Percentiles rank a stretch among this genome's conserved stretches.
These are phyloP conservation scores for Candida sanyaensis DNA, from an alignment of 1,139 yeast genomes.

Conservation along the genomic window DNA sequence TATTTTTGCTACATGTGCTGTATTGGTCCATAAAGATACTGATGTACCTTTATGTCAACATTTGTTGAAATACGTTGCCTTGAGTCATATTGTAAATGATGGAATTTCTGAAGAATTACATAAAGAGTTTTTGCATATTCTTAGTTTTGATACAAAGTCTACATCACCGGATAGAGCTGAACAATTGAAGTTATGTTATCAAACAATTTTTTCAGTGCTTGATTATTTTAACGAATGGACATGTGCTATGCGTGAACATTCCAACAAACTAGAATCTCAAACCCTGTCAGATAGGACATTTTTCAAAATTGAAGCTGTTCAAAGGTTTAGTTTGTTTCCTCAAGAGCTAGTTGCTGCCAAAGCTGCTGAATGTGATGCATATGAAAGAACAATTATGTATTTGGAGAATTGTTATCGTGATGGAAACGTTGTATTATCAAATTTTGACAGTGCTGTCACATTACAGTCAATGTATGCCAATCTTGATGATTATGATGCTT, in stretches of 20 bases:
- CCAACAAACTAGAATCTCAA: conserved; percentile 20
- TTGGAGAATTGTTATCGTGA: conserved; percentile 73
- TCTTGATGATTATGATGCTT: conserved; percentile 85
- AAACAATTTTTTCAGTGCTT: conserved; percentile 71
- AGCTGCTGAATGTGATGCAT: conserved; percentile 82
- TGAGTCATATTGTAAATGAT: conserved; percentile 61
- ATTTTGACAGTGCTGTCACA: conserved; percentile 48
- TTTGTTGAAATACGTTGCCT: conserved; percentile 76
- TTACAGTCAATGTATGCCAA: conserved; percentile 82
- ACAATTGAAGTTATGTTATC: conserved; percentile 63
- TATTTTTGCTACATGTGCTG: conserved; percentile 66
- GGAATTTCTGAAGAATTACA: conserved; percentile 47
- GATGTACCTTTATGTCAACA: conserved; percentile 71
- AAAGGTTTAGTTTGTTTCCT: conserved; percentile 59
- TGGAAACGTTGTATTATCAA: conserved; percentile 29
- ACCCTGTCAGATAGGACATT: background rate
- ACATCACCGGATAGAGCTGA: conserved; percentile 56
- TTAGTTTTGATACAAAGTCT: conserved; percentile 40
- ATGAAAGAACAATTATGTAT: conserved; percentile 86
- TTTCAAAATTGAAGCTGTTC: conserved; percentile 36
- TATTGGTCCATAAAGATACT: conserved; percentile 63
- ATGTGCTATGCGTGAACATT: conserved; percentile 36
- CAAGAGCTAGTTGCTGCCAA: conserved; percentile 71
- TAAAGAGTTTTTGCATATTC: conserved; percentile 59
- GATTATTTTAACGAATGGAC: conserved; percentile 87